Evolutionary conservation across 164 flowering plant genomes (phyloP), one percentile per base, ranked within the genome.

Genomic region (Macadamia integrifolia): DNA sequence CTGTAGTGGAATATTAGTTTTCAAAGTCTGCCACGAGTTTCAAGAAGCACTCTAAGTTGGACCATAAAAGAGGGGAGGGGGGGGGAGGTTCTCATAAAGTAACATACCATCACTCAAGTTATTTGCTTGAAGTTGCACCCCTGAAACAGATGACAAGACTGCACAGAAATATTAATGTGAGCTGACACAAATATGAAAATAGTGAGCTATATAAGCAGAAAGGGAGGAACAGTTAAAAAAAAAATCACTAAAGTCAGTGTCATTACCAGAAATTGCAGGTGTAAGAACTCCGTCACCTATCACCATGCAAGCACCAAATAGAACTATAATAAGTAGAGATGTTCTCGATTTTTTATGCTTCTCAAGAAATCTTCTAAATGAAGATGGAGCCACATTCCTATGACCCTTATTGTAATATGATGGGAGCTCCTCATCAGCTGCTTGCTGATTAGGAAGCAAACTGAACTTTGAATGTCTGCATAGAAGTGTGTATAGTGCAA

Each of bases 351-450:
- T 85, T 67, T 85, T 87, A 67, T 79, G 84, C 69, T 76, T 84
- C 75, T 89, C 89, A 48, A 83, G 72, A 69, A 79, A 81, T 65
- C 59, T 76, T 75, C 71, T 87, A 42, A 83, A 68, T 13, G 73
- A 68, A 49, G 89, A 78, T 4, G 77, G 31, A 46, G 66, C 67
- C 12, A 46, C 1, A 46, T 66, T 73, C 58, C 74, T 72, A 43
- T 66, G 57, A 30, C 82, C 72, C 17, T 67, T 73, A 32, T 66
- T 65, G 60, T 80, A 71, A 71, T 87, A 85, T n/a, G 83, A 79
- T 30, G 90, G 83, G 62, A 89, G 78, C 77, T 89, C 90, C 75
- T 89, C 90, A 75, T 89, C 92, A 1, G 86, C 87, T 35, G 84
- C 85, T 75, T 89, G 95, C 42, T 82, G 78, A 74, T 89, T 87